phyloP scores from a whole-genome alignment of 1,139 yeast genomes.

The Pneumocystis jirovecii region DNA sequence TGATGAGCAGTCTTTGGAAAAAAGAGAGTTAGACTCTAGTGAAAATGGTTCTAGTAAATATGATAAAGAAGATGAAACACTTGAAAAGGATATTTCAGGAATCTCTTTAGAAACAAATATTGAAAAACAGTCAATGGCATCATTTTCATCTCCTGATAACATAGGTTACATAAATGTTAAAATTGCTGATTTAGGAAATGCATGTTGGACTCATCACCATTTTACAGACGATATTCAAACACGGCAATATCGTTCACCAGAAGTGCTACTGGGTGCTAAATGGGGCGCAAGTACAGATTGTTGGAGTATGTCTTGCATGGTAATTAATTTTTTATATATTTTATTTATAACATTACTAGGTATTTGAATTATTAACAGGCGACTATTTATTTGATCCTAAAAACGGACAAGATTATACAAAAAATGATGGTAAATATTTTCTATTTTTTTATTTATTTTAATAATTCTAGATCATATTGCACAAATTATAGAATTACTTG shows the following conservation, averaged over 20 bases:
- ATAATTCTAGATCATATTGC: conserved; percentile 50
- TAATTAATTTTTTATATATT: conserved; percentile 17
- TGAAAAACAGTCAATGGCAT: background rate
- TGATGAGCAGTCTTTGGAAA: background rate
- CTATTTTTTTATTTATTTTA: background rate
- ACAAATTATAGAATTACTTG: conserved; percentile 62
- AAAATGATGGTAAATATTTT: conserved; percentile 37
- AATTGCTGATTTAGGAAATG: conserved; percentile 77
- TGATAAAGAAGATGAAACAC: background rate
- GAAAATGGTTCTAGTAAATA: background rate
- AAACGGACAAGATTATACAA: conserved; percentile 41
- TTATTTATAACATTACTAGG: background rate
- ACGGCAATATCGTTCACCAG: conserved; percentile 74
- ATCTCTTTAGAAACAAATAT: conserved; percentile 1
- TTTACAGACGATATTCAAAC: conserved; percentile 78
- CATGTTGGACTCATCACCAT: conserved; percentile 59
- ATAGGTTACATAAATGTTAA: conserved; percentile 34
- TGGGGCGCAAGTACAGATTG: conserved; percentile 81
- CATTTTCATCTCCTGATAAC: background rate
- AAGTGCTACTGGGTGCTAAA: conserved; percentile 46
- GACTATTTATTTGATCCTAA: conserved; percentile 77
- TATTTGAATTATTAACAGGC: conserved; percentile 66
- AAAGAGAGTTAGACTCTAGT: background rate
- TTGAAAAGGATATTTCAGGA: conserved; percentile 1
- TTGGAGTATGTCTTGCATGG: conserved; percentile 73